These are phyloP conservation scores for Boletus tylopilopsis DNA, from an alignment of 768 basidiomycete species.

Conservation along the genomic window DNA sequence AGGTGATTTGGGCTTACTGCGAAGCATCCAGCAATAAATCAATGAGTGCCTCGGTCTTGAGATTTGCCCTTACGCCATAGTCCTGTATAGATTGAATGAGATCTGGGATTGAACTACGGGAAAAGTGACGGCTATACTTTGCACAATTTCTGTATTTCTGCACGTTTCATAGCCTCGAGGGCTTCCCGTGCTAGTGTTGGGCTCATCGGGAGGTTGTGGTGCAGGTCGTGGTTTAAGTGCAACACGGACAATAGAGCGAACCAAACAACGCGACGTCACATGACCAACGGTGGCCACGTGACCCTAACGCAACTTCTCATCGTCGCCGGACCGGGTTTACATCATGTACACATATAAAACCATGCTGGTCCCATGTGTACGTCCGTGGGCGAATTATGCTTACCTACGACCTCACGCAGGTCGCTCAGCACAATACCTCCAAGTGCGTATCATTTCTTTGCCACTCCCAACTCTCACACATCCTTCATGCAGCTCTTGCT, in stretches of 20 bases:
- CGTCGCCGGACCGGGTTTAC: not conserved
- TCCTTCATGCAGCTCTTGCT: slow-evolving; percentile 59
- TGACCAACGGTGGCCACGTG: slow-evolving; percentile 23
- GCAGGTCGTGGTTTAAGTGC: slow-evolving; percentile 41
- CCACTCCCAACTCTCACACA: slow-evolving; percentile 4
- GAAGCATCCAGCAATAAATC: slow-evolving; percentile 62
- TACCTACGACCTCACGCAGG: slow-evolving; percentile 51
- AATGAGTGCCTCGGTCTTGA: slow-evolving; percentile 77
- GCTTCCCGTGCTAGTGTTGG: slow-evolving; percentile 39
- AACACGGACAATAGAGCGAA: slow-evolving; percentile 38
- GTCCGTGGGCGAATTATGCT: slow-evolving; percentile 14
- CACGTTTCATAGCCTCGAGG: slow-evolving; percentile 51
- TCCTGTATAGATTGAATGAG: slow-evolving; percentile 44
- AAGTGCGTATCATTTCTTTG: slow-evolving; percentile 35
- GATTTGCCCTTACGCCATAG: slow-evolving; percentile 76
- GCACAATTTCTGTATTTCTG: slow-evolving; percentile 54
- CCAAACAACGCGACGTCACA: slow-evolving; percentile 53
- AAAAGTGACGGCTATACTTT: slow-evolving; percentile 44
- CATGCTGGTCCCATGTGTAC: not conserved
- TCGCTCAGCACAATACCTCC: slow-evolving; percentile 54
- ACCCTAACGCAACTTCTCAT: not conserved
- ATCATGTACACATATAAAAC: not conserved
- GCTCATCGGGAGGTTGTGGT: slow-evolving; percentile 33
- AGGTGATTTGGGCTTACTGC: slow-evolving; percentile 34
- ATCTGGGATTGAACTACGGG: slow-evolving; percentile 8